Evolutionary conservation across 345 rosid genomes (phyloP).

Genomic region (Lumnitzera littorea): DNA sequence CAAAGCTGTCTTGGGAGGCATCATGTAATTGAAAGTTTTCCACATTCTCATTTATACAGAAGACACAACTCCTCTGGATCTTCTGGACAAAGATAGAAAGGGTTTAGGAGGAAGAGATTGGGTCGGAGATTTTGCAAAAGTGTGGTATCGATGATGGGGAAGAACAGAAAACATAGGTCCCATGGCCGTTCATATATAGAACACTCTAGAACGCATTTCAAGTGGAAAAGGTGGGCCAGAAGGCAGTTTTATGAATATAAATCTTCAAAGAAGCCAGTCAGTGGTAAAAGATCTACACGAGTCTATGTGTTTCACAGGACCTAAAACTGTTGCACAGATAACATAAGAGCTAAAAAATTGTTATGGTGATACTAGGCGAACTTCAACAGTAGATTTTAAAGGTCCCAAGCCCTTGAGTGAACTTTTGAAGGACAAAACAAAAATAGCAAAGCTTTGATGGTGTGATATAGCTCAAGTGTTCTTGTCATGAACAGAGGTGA

Average conservation of each 20-base stretch:
- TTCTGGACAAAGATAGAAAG: slow-evolving; percentile 11
- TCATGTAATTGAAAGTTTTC: slow-evolving; percentile 16
- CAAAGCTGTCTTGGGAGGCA: slow-evolving; percentile 25
- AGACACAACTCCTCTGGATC: slow-evolving; percentile 18
- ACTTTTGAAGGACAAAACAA: slow-evolving; percentile 41
- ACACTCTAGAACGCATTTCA: slow-evolving; percentile 13
- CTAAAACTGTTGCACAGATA: slow-evolving; percentile 48
- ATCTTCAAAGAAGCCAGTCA: slow-evolving; percentile 16
- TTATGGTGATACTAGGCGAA: slow-evolving; percentile 4
- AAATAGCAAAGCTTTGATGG: background rate
- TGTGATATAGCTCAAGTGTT: slow-evolving; percentile 7
- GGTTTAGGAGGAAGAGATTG: slow-evolving; percentile 16
- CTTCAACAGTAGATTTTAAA: slow-evolving; percentile 24
- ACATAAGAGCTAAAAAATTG: slow-evolving; percentile 35
- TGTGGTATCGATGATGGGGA: slow-evolving; percentile 23
- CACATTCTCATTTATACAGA: slow-evolving; percentile 15
- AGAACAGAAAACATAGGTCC: slow-evolving; percentile 16
- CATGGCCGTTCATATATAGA: slow-evolving; percentile 11
- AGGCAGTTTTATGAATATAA: slow-evolving; percentile 16
- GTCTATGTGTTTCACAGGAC: slow-evolving; percentile 33
- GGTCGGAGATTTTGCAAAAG: slow-evolving; percentile 18
- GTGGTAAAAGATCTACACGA: slow-evolving; percentile 19
- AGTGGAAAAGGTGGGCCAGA: slow-evolving; percentile 16
- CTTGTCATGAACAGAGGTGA: background rate
- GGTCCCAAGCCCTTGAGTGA: slow-evolving; percentile 50